Evolutionary conservation across 2,329 filamentous ascomycete species (phyloP), one percentile per base, ranked within the genome.

Genomic region (Grosmannia serpens): DNA sequence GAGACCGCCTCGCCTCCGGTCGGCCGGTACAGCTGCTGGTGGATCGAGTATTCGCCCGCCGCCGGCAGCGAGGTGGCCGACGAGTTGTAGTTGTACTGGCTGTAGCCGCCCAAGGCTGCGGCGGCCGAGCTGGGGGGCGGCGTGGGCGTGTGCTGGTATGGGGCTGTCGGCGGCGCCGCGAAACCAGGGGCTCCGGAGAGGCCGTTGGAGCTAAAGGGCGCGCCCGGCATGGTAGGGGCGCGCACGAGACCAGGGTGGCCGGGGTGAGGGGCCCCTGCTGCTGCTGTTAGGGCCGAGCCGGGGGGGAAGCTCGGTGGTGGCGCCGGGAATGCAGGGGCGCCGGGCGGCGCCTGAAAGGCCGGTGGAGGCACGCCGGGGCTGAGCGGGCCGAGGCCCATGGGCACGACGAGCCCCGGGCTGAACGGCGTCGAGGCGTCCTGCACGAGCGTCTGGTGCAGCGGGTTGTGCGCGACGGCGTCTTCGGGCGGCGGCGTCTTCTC

Each of bases 401-500:
- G 73, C 1, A 78, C 77, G 0, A 77, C 75, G 57, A 80, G 76
- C 1, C 78, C 78, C 0, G 77, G 76, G 0, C 77, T 77, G 65
- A 81, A 83, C 11, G 77, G 77, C 26, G 70, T 79, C 67, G 64
- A 74, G 71, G 61, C 79, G 63, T 86, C 83, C 54, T 81, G 75
- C 27, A 75, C 77, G 2, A 85, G 75, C 15, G 80, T 81, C 55
- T 80, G 79, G 5, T 78, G 77, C 26, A 86, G 70, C 3, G 82
- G 83, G 53, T 64, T 22, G 64, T 84, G 80, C 3, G 76, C 73
- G 15, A 77, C 80, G 46, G 77, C 82, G 65, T 91, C 88, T 38
- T 85, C 81, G 4, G 86, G 86, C 4, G 88, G 88, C 1, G 88
- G 88, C 0, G 88, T 92, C 77, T 91, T 91, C 70, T 91, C 88